These are phyloP conservation scores for Candida railenensis DNA, from an alignment of 805 yeast genomes.

Conservation along the genomic window DNA sequence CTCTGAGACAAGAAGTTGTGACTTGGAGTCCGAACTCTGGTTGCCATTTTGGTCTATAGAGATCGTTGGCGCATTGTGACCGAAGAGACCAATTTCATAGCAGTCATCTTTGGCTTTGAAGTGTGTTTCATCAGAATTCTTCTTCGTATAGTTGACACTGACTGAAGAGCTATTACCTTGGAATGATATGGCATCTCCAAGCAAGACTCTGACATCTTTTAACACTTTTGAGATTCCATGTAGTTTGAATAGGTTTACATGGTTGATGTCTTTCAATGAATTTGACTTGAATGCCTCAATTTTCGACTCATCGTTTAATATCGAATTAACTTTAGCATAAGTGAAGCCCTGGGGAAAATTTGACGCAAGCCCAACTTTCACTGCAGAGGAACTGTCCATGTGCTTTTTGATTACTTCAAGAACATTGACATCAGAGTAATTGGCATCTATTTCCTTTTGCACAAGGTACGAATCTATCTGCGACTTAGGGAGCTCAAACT, in stretches of 20 bases:
- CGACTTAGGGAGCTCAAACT: conserved; percentile 21
- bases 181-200: conserved; percentile 20
- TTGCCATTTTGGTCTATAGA: conserved; percentile 12
- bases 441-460: conserved; percentile 5
- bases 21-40: conserved; percentile 34
- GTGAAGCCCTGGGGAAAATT: conserved; percentile 46
- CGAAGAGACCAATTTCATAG: conserved; percentile 6
- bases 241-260: conserved; percentile 27
- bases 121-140: conserved; percentile 4
- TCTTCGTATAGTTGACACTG: conserved; percentile 10
- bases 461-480: conserved; percentile 19
- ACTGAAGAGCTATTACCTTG: conserved; percentile 11
- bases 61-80: conserved; percentile 8
- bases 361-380: conserved; percentile 23
- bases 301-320: conserved; percentile 33
- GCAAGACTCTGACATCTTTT: conserved; percentile 19
- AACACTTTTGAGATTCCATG: conserved; percentile 25
- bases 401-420: conserved; percentile 12
- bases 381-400: conserved; percentile 15
- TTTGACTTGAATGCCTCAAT: conserved; percentile 9
- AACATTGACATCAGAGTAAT: conserved; percentile 3
- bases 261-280: conserved; percentile 12
- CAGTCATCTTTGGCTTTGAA: conserved; percentile 15
- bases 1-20: conserved; percentile 74
- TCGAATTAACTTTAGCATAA: conserved; percentile 59